These are phyloP conservation scores for Rhodotorula sp. DNA, from an alignment of 1,284 basidiomycete genomes.

Conservation along the genomic window DNA sequence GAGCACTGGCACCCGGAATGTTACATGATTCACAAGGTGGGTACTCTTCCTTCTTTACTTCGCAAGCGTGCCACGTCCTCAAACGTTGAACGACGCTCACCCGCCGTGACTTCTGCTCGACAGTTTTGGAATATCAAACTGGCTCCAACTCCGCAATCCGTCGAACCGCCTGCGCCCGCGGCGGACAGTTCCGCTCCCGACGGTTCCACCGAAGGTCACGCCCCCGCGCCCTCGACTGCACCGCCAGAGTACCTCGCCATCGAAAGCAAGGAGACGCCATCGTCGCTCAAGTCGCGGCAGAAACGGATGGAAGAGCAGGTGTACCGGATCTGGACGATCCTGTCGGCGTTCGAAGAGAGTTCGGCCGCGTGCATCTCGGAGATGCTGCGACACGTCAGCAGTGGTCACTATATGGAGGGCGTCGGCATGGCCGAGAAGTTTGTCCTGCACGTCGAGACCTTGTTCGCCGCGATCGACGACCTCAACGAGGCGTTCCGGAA, in stretches of 20 bases:
- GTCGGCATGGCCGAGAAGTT: slow-evolving; percentile 98
- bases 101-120: not conserved
- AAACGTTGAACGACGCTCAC: too few relatives aligned
- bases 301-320: slow-evolving; percentile 95
- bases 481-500: slow-evolving; percentile 85
- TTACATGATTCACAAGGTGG: slow-evolving; percentile 98
- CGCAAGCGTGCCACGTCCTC: too few relatives aligned
- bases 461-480: slow-evolving; percentile 97
- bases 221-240: slow-evolving; percentile 11
- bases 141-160: slow-evolving; percentile 54
- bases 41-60: slow-evolving; percentile 35
- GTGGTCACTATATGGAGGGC: slow-evolving; percentile 91
- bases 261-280: slow-evolving; percentile 74
- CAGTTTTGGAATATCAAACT: slow-evolving; percentile 99
- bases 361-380: slow-evolving; percentile 99
- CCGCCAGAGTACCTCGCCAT: slow-evolving; percentile 50
- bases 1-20: slow-evolving; percentile 99
- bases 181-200: not conserved
- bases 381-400: slow-evolving; percentile 97
- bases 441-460: slow-evolving; percentile 95
- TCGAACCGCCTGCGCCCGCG: slow-evolving; percentile 18
- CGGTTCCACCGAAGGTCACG: slow-evolving; percentile 47
- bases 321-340: slow-evolving; percentile 97
- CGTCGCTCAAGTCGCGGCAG: slow-evolving; percentile 87
- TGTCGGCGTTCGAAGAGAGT: slow-evolving; percentile 97